A percentile compares a stretch with the other conserved stretches of the same genome.
phyloP scores from a whole-genome alignment of 2,329 filamentous ascomycete species.

The Neonectria punicea region DNA sequence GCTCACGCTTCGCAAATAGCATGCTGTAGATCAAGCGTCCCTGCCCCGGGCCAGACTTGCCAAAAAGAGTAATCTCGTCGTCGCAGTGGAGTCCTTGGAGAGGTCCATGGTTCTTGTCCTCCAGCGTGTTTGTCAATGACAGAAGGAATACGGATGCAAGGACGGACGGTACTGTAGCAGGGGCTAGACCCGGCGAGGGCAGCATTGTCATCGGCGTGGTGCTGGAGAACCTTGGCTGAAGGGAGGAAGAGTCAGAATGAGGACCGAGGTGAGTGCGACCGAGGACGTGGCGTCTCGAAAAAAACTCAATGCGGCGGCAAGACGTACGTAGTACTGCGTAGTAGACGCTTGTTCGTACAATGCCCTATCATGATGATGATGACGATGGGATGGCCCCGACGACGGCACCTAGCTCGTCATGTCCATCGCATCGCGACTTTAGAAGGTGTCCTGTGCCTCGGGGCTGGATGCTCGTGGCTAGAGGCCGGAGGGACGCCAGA shows the following conservation, averaged over 20 bases:
- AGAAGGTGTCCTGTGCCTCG: conserved; percentile 11
- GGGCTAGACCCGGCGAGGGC: conserved; percentile 4
- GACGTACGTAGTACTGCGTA: neutral
- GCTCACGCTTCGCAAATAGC: conserved; percentile 31
- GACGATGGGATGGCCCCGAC: too few species aligned
- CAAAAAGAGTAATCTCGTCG: conserved; percentile 43
- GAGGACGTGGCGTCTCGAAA: neutral
- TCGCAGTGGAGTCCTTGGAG: conserved; percentile 36
- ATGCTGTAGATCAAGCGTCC: conserved; percentile 40
- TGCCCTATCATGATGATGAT: neutral
- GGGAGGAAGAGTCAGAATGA: conserved; percentile 3
- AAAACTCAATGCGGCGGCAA: neutral
- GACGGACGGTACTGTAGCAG: conserved; percentile 22
- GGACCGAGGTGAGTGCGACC: neutral
- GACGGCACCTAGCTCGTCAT: too few species aligned
- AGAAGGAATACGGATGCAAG: conserved; percentile 27
- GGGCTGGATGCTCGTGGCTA: neutral
- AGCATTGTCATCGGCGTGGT: neutral
- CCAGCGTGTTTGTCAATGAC: conserved; percentile 30
- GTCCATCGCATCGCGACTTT: neutral
- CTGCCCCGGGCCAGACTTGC: conserved; percentile 39
- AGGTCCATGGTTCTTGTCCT: conserved; percentile 28
- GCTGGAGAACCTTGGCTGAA: neutral
- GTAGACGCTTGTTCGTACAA: neutral
- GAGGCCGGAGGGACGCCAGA: neutral